Evolutionary conservation across 2,329 filamentous ascomycete species (phyloP).

Genomic region (Beauveria rudraprayagi): DNA sequence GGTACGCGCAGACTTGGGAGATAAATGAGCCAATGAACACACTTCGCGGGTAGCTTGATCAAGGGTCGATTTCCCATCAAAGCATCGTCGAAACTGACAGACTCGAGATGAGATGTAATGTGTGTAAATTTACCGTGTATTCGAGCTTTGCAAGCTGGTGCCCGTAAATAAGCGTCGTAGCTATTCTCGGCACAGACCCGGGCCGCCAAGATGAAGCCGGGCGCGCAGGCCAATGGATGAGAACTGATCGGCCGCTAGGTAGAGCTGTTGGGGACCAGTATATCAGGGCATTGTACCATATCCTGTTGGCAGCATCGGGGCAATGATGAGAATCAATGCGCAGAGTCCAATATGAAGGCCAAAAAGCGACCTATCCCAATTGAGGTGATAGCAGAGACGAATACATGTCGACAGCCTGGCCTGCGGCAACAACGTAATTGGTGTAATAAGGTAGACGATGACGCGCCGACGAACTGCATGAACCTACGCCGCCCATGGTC

Average conservation of each 20-base stretch:
- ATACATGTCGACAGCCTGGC: neutral
- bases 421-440: neutral
- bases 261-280: neutral
- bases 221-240: neutral
- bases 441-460: slow-evolving; percentile 1
- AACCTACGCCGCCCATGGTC: slow-evolving; percentile 1
- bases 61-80: neutral
- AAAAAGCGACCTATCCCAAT: neutral
- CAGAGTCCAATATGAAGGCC: neutral
- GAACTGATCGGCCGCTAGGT: neutral
- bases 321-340: no score
- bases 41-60: neutral
- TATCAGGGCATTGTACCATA: neutral
- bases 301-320: neutral
- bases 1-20: no score
- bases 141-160: neutral
- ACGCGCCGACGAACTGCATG: slow-evolving; percentile 3
- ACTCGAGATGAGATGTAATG: neutral
- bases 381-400: neutral
- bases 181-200: neutral
- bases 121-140: neutral
- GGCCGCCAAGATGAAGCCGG: neutral
- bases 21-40: neutral
- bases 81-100: neutral
- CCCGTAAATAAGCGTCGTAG: neutral